These are phyloP conservation scores for Trichoderma semiorbis DNA, from an alignment of 2,329 filamentous ascomycete species.

Conservation along the genomic window DNA sequence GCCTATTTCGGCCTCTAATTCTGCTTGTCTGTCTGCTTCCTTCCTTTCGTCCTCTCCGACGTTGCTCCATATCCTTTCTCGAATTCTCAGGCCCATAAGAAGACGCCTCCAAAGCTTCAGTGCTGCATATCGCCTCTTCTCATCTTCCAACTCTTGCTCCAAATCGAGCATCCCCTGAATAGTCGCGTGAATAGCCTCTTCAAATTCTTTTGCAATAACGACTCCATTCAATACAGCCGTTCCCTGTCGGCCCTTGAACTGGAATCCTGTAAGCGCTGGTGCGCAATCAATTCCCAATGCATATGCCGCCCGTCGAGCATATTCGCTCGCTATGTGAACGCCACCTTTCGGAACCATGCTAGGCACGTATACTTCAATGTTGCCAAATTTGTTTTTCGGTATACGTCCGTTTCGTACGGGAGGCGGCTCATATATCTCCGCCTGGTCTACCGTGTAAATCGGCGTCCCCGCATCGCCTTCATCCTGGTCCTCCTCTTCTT, in stretches of 20 bases:
- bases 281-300: slow-evolving; percentile 80
- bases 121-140: slow-evolving; percentile 70
- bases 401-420: slow-evolving; percentile 71
- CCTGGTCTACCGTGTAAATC: slow-evolving; percentile 61
- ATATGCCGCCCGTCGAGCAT: slow-evolving; percentile 68
- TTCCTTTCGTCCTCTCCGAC: slow-evolving; percentile 48
- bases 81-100: slow-evolving; percentile 71
- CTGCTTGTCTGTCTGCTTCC: slow-evolving; percentile 36
- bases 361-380: slow-evolving; percentile 88
- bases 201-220: slow-evolving; percentile 69
- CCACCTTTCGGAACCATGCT: slow-evolving; percentile 86
- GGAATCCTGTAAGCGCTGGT: slow-evolving; percentile 85
- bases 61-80: slow-evolving; percentile 65
- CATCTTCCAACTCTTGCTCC: slow-evolving; percentile 59
- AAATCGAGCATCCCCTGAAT: slow-evolving; percentile 66
- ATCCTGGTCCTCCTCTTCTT: slow-evolving; percentile 27
- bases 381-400: slow-evolving; percentile 89
- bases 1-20: slow-evolving; percentile 35
- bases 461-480: slow-evolving; percentile 47
- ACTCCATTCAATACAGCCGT: slow-evolving; percentile 78
- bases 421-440: slow-evolving; percentile 70
- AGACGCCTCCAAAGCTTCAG: slow-evolving; percentile 67
- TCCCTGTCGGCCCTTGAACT: slow-evolving; percentile 80
- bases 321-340: slow-evolving; percentile 60
- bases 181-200: slow-evolving; percentile 68